A percentile compares a stretch with the other conserved stretches of the same genome.
Conservation (phyloP, 257 asterid genomes). For the Orobanche coerulescens region DNA sequence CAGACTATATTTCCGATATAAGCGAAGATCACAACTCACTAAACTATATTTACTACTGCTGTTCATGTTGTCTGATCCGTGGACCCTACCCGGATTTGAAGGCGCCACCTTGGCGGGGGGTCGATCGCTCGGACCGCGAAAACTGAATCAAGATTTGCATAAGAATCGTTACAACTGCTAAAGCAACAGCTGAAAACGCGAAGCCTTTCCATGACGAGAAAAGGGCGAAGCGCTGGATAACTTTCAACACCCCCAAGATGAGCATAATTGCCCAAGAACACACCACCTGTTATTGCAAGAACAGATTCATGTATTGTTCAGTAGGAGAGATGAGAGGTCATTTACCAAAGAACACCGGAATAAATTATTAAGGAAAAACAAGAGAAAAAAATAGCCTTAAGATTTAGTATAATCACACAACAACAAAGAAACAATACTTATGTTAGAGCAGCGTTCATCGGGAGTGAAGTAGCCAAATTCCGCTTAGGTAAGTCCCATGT, state of each 20-base stretch:
- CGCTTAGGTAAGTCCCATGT: too few species aligned
- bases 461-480: too few species aligned
- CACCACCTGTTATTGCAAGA: conserved; percentile 49
- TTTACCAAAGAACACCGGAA: neutral
- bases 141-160: conserved; percentile 86
- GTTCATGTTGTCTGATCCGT: conserved; percentile 26
- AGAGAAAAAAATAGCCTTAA: neutral
- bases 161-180: conserved; percentile 50
- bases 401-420: neutral
- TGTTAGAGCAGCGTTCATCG: too few species aligned
- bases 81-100: conserved; percentile 26
- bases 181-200: conserved; percentile 40
- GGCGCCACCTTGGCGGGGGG: conserved; percentile 60
- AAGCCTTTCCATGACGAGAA: conserved; percentile 81
- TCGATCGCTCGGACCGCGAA: conserved; percentile 74
- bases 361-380: neutral
- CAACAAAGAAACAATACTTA: neutral
- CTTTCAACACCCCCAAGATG: conserved; percentile 45
- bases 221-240: conserved; percentile 47
- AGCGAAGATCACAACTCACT: too few species aligned
- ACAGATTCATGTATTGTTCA: neutral
- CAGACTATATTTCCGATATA: too few species aligned
- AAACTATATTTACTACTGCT: too few species aligned
- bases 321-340: neutral
- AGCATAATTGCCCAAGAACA: conserved; percentile 64